Evolutionary conservation across 139 green algal species (phyloP), one percentile per base, ranked within the genome.

Genomic region (Micractinium sp.): DNA sequence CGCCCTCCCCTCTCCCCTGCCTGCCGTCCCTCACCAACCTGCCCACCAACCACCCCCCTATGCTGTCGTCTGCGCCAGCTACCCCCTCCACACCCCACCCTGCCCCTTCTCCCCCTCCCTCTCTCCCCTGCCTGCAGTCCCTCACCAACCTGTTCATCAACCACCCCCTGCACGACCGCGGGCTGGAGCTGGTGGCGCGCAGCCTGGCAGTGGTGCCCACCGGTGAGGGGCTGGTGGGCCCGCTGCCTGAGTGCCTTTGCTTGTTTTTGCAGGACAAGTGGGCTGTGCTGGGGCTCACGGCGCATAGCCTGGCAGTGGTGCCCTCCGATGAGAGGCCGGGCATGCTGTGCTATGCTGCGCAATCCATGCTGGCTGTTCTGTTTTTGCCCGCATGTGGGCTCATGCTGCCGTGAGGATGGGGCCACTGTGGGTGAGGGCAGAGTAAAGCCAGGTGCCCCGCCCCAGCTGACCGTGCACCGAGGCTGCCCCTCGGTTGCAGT

Each of bases 171-270:
- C 27, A 73, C 27, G 25, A 86, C 81, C 5, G 31, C 16, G 19
- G n/a, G 1, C 78, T 84, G 86, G 18, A 80, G 33, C 47, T 29
- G 18, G 73, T 82, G 18, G 31, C 74, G 3, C 66, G 56, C 63
- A 66, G 61, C 74, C n/a, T 92, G 13, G 73, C 36, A 3, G 69
- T 56, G 25, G 3, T 92, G 38, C 90, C 90, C 7, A 15, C 56
- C 23, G 82, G 82, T 39, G 35, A 36, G 19, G 38, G 29, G 25
- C 25, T 71, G 19, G 25, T 71, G 19, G 25, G 19, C 9, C 39
- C 0, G 79, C 79, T 85, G 79, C 18, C 27, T 31, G 16, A 4
- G 18, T 80, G 74, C 22, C 36, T 38, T 5, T 56, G 47, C 47
- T 56, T 56, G 47, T 56, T 56, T 56, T 56, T 56, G 47, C 47